A percentile compares a stretch with the other conserved stretches of the same genome.
These are phyloP conservation scores for Phyllosticta paracitricarpa DNA, from an alignment of 2,329 filamentous ascomycete genomes.

Conservation along the genomic window DNA sequence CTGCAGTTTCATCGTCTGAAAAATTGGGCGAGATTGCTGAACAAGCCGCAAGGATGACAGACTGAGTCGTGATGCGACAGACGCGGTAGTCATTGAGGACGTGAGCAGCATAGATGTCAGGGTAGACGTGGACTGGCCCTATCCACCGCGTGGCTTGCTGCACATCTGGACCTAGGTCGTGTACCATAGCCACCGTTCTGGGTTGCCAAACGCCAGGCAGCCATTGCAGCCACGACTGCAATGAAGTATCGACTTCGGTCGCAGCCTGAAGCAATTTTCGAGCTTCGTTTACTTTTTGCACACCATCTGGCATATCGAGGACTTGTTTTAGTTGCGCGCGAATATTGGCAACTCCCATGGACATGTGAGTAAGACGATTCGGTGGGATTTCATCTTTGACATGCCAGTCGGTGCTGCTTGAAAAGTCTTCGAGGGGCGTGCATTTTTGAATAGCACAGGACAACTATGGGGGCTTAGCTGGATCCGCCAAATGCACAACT, in stretches of 20 bases:
- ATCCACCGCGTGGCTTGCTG: slow-evolving; percentile 24
- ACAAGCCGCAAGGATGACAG: slow-evolving; percentile 28
- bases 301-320: slow-evolving; percentile 15
- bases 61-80: slow-evolving; percentile 30
- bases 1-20: slow-evolving; percentile 24
- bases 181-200: slow-evolving; percentile 22
- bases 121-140: slow-evolving; percentile 30
- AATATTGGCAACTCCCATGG: slow-evolving; percentile 29
- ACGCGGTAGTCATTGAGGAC: slow-evolving; percentile 33
- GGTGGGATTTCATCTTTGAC: slow-evolving; percentile 29
- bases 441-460: slow-evolving; percentile 30
- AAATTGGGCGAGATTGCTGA: slow-evolving; percentile 25
- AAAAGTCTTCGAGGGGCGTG: slow-evolving; percentile 29
- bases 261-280: slow-evolving; percentile 25
- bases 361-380: slow-evolving; percentile 30
- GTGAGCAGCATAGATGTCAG: slow-evolving; percentile 28
- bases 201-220: slow-evolving; percentile 27
- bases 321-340: slow-evolving; percentile 25
- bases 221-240: slow-evolving; percentile 28
- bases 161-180: slow-evolving; percentile 21
- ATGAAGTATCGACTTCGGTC: slow-evolving; percentile 25
- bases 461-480: slow-evolving; percentile 19
- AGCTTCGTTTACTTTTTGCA: slow-evolving; percentile 19
- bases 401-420: slow-evolving; percentile 25
- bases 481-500: background rate